Conservation (phyloP, 2,329 filamentous ascomycete genomes). For the Penicillium janthinellum region DNA sequence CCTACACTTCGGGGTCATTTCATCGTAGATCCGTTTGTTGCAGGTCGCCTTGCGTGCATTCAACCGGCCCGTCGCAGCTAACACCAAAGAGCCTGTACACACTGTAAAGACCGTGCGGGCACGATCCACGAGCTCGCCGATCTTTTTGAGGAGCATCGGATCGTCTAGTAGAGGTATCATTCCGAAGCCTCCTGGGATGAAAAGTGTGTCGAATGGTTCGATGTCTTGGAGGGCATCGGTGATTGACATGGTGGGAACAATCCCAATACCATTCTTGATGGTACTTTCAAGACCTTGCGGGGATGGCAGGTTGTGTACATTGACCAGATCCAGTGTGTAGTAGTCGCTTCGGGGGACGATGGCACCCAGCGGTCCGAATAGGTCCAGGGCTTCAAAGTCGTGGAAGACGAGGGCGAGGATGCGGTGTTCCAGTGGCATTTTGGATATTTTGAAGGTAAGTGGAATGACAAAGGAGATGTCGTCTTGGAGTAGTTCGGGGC, state of each 20-base stretch:
- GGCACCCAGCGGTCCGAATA: constrained; percentile 4
- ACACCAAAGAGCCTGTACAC: not conserved
- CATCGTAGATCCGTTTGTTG: not conserved
- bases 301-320: not conserved
- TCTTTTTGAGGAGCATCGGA: not conserved
- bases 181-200: not conserved
- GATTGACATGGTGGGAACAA: not conserved
- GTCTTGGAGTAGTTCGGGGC: not conserved
- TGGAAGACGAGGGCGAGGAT: constrained; percentile 3
- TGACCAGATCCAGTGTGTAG: constrained; percentile 1
- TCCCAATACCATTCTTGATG: not conserved
- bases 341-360: constrained; percentile 5
- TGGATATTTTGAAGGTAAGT: too few species aligned
- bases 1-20: not conserved
- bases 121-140: not conserved
- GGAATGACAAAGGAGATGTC: not conserved
- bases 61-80: not conserved
- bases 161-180: not conserved
- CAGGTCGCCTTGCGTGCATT: not conserved
- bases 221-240: not conserved
- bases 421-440: not conserved
- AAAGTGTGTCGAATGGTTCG: not conserved
- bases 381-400: constrained; percentile 3
- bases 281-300: not conserved
- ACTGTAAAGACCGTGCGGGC: not conserved